Evolutionary conservation across 2,329 filamentous ascomycete species (phyloP).

Genomic region (Diaporthe vaccinii): DNA sequence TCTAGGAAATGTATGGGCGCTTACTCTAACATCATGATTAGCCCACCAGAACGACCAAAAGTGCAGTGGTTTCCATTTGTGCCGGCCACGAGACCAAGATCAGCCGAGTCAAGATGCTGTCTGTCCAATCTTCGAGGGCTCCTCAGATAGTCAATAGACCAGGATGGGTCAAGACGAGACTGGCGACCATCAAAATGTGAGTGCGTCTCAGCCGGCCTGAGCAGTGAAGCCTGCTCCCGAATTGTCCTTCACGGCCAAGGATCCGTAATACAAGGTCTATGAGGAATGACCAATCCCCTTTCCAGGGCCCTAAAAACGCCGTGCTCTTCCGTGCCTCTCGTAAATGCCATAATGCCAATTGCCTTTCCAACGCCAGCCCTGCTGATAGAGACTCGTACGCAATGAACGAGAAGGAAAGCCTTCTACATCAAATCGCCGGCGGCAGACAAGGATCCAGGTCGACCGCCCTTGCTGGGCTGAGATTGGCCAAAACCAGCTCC

Average conservation of each 20-base stretch:
- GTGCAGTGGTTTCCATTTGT: not conserved
- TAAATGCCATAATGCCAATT: slow-evolving; percentile 36
- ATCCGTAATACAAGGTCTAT: slow-evolving; percentile 35
- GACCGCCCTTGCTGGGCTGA: slow-evolving; percentile 37
- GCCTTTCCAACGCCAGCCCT: slow-evolving; percentile 41
- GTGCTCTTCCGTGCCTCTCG: slow-evolving; percentile 35
- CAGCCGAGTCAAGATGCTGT: not conserved
- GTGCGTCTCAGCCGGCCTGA: not conserved
- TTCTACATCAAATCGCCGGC: slow-evolving; percentile 38
- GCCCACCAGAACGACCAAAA: slow-evolving; percentile 10
- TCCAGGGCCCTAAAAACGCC: slow-evolving; percentile 32
- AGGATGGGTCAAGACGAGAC: not conserved
- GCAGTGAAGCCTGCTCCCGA: not conserved
- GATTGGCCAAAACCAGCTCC: slow-evolving; percentile 43
- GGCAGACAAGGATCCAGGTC: slow-evolving; percentile 29
- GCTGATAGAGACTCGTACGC: slow-evolving; percentile 6
- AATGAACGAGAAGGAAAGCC: not conserved
- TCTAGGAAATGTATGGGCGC: slow-evolving; percentile 2
- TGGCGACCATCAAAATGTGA: not conserved
- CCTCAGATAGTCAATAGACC: not conserved
- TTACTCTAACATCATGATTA: slow-evolving; percentile 14
- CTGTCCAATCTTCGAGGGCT: not conserved
- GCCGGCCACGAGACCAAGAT: not conserved
- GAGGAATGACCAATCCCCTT: slow-evolving; percentile 31
- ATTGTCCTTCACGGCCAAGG: slow-evolving; percentile 7